Evolutionary conservation across 108 stramenopile species (phyloP), one percentile per base, ranked within the genome.

Genomic region (Cyclotella choctawhatcheeana): DNA sequence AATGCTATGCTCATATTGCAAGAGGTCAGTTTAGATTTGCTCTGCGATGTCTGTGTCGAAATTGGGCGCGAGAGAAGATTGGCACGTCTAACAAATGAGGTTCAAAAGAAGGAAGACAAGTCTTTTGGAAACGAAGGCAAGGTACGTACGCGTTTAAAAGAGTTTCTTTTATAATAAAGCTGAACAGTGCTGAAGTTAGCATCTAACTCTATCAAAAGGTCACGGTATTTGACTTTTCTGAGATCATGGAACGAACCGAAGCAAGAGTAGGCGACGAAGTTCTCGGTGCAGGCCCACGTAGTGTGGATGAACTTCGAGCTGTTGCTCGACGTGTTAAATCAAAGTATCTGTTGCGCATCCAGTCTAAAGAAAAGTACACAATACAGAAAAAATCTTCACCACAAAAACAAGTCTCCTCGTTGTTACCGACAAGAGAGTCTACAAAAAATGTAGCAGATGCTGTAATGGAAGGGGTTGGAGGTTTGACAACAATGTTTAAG

Each of bases 191-290:
- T 32, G 17, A 5, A 55, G 1, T 1, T 27, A 21, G 17, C 27
- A 8, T 50, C 44, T 64, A 31, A 8, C 21, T 67, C 14, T 21
- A 0, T 6, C 21, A 37, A 25, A 73, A 87, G 79, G 90, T 94
- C 22, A 90, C 93, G 8, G 93, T 94, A 17, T 94, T 94, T 85
- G 93, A 94, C 70, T 94, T 94, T 79, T 70, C 93, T 25, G 76
- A 80, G 35, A 92, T 94, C 58, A 69, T 91, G 79, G 89, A 90
- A 71, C 73, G 79, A 22, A 89, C 90, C 6, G 91, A 92, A 76
- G 67, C 76, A 54, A 84, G 93, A 44, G 90, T 94, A 10, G 82
- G 88, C 21, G 84, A 92, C 35, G 93, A 94, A 76, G 67, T 92
- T 27, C 72, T 94, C 18, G 89, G 89, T 34, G 89, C 88, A 0